phyloP scores from a whole-genome alignment of 2,329 filamentous ascomycete species.

The Fusarium abutilonis region DNA sequence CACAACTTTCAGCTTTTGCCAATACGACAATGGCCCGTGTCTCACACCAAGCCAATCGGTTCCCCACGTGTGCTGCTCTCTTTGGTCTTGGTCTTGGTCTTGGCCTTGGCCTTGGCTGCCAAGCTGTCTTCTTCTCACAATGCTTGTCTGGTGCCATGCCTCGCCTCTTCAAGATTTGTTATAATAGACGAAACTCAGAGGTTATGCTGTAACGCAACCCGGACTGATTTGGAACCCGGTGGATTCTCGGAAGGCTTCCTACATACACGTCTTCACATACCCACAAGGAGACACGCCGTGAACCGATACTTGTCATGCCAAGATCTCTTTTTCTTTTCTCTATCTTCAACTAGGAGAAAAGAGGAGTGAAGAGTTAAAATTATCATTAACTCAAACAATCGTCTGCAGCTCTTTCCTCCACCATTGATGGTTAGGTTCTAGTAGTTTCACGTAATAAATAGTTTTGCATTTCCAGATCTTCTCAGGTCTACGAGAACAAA shows the following conservation, averaged over 20 bases:
- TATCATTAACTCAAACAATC: too few relatives aligned
- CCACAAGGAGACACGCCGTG: not conserved
- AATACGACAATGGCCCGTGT: constrained; percentile 27
- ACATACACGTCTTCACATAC: constrained; percentile 5
- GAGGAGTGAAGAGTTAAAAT: too few relatives aligned
- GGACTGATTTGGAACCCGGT: constrained; percentile 11
- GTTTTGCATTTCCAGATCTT: not conserved
- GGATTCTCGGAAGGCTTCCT: constrained; percentile 8
- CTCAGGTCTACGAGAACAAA: not conserved
- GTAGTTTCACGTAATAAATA: too few relatives aligned
- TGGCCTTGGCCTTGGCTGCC: not conserved
- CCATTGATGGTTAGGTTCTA: too few relatives aligned
- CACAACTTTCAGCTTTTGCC: constrained; percentile 22
- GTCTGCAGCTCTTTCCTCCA: too few relatives aligned
- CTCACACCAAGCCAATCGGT: constrained; percentile 30
- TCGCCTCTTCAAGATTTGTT: constrained; percentile 7
- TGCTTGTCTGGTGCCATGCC: constrained; percentile 8
- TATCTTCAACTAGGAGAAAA: too few relatives aligned
- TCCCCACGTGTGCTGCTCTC: constrained; percentile 34
- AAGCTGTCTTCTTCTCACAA: not conserved
- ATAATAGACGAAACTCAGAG: not conserved
- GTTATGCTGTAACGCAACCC: not conserved
- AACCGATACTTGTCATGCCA: not conserved
- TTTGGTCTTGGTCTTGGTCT: constrained; percentile 5
- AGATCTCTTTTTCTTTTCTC: not conserved